phyloP scores from a whole-genome alignment of 768 basidiomycete species.

The Tylopilus intermedius region DNA sequence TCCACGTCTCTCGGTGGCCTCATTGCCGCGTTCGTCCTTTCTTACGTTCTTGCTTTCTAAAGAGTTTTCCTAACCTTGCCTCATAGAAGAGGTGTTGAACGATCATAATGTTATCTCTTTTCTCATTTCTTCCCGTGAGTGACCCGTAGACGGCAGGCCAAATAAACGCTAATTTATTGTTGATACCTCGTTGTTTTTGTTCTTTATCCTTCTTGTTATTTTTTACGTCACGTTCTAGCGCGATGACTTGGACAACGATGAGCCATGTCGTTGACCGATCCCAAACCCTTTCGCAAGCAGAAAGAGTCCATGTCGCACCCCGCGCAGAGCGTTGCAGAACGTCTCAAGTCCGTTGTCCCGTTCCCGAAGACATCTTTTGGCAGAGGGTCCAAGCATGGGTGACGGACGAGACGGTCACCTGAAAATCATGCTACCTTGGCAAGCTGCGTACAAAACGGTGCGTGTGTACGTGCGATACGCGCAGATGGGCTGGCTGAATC shows the following conservation, averaged over 20 bases:
- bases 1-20: no score
- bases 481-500: background rate
- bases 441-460: conserved; percentile 64
- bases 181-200: no score
- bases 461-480: no score
- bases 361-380: conserved; percentile 94
- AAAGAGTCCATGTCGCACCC: conserved; percentile 17
- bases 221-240: background rate
- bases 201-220: no score
- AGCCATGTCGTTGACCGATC: conserved; percentile 18
- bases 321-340: conserved; percentile 39
- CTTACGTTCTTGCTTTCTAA: no score
- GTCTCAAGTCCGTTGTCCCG: conserved; percentile 80
- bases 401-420: conserved; percentile 35
- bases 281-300: conserved; percentile 21
- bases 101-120: no score
- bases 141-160: no score
- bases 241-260: background rate
- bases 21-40: no score
- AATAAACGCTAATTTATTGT: no score
- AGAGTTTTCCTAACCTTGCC: no score
- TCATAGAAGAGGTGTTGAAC: no score
- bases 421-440: conserved; percentile 64
- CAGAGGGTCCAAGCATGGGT: conserved; percentile 58
- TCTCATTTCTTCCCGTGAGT: no score